These are phyloP conservation scores for Porphyra umbilicalis DNA, from an alignment of 31 red algal genomes.

Conservation along the genomic window DNA sequence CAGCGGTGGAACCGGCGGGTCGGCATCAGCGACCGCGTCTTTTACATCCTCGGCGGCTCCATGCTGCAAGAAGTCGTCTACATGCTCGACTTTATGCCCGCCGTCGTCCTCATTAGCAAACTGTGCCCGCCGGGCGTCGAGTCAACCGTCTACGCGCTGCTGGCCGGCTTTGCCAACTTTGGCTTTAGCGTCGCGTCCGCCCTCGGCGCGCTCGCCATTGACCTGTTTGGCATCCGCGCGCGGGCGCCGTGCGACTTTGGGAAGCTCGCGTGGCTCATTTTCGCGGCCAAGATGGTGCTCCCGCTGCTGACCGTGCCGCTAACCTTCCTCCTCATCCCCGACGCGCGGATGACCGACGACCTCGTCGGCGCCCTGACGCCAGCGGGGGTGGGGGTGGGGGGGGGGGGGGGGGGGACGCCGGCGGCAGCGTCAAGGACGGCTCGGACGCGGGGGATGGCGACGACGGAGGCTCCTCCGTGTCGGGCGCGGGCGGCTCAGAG, in stretches of 20 bases:
- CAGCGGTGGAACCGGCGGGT: conserved; percentile 21
- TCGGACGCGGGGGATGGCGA: too few species aligned
- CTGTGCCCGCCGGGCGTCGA: conserved; percentile 55
- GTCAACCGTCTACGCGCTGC: conserved; percentile 42
- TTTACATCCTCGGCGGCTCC: conserved; percentile 45
- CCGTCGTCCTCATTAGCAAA: conserved; percentile 45
- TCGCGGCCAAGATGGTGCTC: conserved; percentile 42
- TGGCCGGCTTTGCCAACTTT: conserved; percentile 46
- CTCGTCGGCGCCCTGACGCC: conserved; percentile 16
- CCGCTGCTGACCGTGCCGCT: conserved; percentile 35
- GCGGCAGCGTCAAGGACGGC: too few species aligned
- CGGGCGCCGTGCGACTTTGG: conserved; percentile 35
- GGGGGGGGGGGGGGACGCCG: too few species aligned
- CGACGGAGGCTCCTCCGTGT: too few species aligned
- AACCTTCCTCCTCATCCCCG: conserved; percentile 43
- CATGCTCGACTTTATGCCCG: conserved; percentile 50
- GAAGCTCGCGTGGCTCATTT: conserved; percentile 30
- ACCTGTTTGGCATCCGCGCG: conserved; percentile 34
- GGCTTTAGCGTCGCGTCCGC: conserved; percentile 31
- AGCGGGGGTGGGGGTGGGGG: too few species aligned
- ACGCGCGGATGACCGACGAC: conserved; percentile 40
- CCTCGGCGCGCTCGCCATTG: conserved; percentile 31
- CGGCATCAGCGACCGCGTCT: conserved; percentile 39
- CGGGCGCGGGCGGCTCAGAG: too few species aligned
- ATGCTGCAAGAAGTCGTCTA: conserved; percentile 30